Conservation (phyloP, 202 grass and related monocot species). For the Zoysia matrella region DNA sequence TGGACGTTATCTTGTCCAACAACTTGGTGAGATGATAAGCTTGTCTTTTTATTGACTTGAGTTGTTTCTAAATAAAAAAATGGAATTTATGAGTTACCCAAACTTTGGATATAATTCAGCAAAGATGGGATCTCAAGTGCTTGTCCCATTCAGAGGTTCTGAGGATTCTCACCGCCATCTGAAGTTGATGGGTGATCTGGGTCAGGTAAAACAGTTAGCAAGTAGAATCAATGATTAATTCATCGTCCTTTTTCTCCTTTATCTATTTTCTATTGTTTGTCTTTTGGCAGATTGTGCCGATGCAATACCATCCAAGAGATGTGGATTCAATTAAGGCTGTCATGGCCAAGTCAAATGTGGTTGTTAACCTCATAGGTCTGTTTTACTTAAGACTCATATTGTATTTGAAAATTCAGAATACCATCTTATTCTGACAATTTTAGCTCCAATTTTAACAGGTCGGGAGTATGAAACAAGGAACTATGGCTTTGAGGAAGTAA, state of each 20-base stretch:
- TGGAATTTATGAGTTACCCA: conserved; percentile 11
- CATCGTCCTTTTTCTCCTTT: conserved; percentile 13
- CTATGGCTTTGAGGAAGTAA: conserved; percentile 96
- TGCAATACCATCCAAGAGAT: conserved; percentile 95
- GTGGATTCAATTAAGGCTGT: conserved; percentile 90
- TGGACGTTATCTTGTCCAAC: conserved; percentile 90
- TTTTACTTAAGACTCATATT: conserved; percentile 29
- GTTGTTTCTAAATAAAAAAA: conserved; percentile 10
- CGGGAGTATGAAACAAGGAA: conserved; percentile 95
- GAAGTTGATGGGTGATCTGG: conserved; percentile 96
- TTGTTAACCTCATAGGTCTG: conserved; percentile 92
- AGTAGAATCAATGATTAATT: conserved; percentile 8
- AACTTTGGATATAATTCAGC: conserved; percentile 53
- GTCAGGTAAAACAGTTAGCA: conserved; percentile 59
- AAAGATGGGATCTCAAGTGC: conserved; percentile 95
- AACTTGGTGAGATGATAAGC: conserved; percentile 72
- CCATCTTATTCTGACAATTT: conserved; percentile 24
- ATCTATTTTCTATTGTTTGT: not conserved
- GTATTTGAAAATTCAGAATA: not conserved
- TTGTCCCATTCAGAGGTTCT: conserved; percentile 91
- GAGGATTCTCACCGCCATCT: conserved; percentile 93
- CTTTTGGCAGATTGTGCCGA: conserved; percentile 84
- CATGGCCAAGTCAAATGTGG: conserved; percentile 94
- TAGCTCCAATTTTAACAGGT: conserved; percentile 51
- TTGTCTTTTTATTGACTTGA: conserved; percentile 10